Conservation (phyloP, 2,329 filamentous ascomycete species). For the Trichoderma sp. region DNA sequence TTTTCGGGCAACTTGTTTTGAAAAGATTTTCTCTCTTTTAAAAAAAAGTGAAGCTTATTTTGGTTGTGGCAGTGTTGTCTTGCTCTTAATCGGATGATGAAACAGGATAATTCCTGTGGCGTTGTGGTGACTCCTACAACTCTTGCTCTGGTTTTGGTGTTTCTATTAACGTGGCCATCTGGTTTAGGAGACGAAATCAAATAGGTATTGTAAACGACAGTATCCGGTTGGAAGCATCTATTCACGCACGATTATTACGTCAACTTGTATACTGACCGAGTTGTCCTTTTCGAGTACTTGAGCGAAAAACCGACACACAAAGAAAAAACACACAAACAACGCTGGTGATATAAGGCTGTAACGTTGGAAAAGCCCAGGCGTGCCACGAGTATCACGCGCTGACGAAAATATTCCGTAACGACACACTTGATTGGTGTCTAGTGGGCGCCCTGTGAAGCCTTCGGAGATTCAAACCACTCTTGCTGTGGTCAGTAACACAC, state of each 20-base stretch:
- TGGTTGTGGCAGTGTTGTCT: neutral
- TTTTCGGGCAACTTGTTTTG: neutral
- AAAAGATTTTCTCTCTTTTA: neutral
- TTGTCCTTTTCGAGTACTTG: neutral
- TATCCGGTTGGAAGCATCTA: neutral
- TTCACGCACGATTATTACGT: neutral
- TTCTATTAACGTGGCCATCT: neutral
- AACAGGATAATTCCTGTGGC: neutral
- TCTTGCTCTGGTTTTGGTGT: neutral
- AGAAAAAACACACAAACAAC: neutral
- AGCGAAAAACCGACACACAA: neutral
- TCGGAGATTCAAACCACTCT: neutral
- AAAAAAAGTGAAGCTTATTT: neutral
- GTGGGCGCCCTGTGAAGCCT: neutral
- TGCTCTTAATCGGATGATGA: neutral
- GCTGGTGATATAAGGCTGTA: neutral
- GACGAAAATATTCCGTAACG: constrained; percentile 10
- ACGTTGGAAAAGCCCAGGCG: neutral
- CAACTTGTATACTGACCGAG: neutral
- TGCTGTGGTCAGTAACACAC: neutral
- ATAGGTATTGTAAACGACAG: neutral
- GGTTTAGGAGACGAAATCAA: neutral
- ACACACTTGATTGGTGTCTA: neutral
- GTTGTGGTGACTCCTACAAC: neutral
- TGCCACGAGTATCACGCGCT: neutral